Conservation (phyloP, 129 eudicot genomes). For the Deinandra increscens region DNA sequence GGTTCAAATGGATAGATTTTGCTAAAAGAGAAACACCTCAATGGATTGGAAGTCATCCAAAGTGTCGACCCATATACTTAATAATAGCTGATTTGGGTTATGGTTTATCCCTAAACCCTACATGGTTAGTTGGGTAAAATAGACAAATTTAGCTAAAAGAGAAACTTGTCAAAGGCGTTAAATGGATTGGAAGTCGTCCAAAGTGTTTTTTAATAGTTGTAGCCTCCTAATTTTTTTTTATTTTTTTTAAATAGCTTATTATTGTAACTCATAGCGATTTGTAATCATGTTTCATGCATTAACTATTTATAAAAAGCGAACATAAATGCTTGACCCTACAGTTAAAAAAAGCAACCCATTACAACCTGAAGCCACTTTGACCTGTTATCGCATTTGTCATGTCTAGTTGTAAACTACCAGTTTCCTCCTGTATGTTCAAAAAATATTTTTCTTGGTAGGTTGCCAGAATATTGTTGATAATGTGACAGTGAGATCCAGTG, state of each 20-base stretch:
- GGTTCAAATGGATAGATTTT: background rate
- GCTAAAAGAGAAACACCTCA: background rate
- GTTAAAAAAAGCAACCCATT: background rate
- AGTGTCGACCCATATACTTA: background rate
- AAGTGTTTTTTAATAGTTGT: background rate
- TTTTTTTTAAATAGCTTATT: background rate
- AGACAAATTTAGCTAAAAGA: background rate
- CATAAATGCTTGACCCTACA: background rate
- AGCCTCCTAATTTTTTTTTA: too few species aligned
- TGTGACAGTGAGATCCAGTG: slow-evolving; percentile 25
- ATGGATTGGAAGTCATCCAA: background rate
- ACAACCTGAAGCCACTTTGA: background rate
- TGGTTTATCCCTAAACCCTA: slow-evolving; percentile 5
- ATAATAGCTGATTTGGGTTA: background rate
- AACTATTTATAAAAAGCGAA: background rate
- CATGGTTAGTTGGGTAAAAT: background rate
- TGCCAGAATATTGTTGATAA: slow-evolving; percentile 9
- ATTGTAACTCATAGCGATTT: background rate
- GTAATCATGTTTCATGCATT: background rate
- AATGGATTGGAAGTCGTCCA: background rate
- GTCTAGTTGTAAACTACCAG: background rate
- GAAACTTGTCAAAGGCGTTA: background rate
- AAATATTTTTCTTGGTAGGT: slow-evolving; percentile 20
- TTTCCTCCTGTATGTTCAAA: slow-evolving; percentile 17
- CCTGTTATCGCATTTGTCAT: background rate